Percentiles rank a stretch among this genome's conserved stretches.
These are phyloP conservation scores for Somion occarium DNA, from an alignment of 1,284 basidiomycete species.

Conservation along the genomic window DNA sequence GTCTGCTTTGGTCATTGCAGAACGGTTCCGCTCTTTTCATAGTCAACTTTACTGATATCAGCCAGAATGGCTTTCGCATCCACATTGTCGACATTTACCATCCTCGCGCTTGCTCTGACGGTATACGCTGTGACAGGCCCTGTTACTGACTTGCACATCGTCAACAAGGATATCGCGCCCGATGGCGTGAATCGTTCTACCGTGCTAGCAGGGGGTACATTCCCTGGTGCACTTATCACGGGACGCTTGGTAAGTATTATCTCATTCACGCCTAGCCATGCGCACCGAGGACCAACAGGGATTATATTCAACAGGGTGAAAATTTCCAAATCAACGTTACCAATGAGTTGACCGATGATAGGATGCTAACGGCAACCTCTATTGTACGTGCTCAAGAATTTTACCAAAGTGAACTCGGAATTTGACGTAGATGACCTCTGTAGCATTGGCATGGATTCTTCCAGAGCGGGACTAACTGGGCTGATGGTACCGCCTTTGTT, in stretches of 20 bases:
- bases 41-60: too few relatives aligned
- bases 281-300: too few relatives aligned
- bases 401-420: not conserved
- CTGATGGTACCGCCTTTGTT: conserved; percentile 30
- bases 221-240: conserved; percentile 25
- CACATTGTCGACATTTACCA: not conserved
- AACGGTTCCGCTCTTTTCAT: too few relatives aligned
- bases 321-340: conserved; percentile 22
- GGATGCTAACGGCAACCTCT: conserved; percentile 21
- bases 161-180: conserved; percentile 26
- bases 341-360: conserved; percentile 16
- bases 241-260: conserved; percentile 23
- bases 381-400: conserved; percentile 14
- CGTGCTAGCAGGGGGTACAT: conserved; percentile 21
- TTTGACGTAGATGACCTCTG: not conserved
- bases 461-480: conserved; percentile 25
- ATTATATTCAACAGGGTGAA: conserved; percentile 17
- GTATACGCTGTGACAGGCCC: conserved; percentile 13
- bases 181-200: conserved; percentile 26
- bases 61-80: conserved; percentile 2
- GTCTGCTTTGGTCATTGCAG: too few relatives aligned
- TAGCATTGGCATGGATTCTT: conserved; percentile 33
- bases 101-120: conserved; percentile 1
- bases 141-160: conserved; percentile 22
- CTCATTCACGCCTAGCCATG: too few relatives aligned